Base-by-base conservation (phyloP, 2,329 filamentous ascomycete genomes). In the Emmonsia crescens region DNA sequence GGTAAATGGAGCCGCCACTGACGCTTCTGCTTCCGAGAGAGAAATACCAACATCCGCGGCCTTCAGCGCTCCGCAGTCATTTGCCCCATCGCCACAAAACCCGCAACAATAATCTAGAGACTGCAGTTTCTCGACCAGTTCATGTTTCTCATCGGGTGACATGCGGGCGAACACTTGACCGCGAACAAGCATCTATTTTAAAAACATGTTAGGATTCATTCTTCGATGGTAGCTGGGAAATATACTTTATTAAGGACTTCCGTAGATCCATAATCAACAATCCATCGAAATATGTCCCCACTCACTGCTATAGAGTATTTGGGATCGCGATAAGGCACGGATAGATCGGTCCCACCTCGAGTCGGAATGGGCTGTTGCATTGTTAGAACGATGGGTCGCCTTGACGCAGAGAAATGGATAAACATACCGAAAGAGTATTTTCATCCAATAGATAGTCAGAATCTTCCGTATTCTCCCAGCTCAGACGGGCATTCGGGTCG, bases 121-220 rank as follows among this genome's bases (percentile, higher is more conserved):
- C 73, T 99, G 95, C 3, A 99, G 82, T 73, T 96, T 99, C 74
- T 97, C 94, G 2, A 99, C 91, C 1, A 99, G 80, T 74, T 99
- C 95, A 71, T 96, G 92, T 74, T 99, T 99, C 75, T 99, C 94
- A 72, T 99, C 95, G 0, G 94, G 95, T 1, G 93, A 97, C 94
- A 99, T 99, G 68, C 94, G 88, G 3, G 94, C 95, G 74, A 96
- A 99, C 1, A 99, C 91, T 74, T 94, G 93, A 31, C 93, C 92
- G 60, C 84, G 84, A 42, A 96, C 87, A 60, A 99, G 89, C 86
- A 97, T 93, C 80, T 94, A 73, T 31, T 64, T 44, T 44, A 31
- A 1, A 31, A 1, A 40, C 68, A 60, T 68, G 67, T 60, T 55
- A 60, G 38, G 16, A n/a, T 44, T 44, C 2, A 16, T 8, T 40